Evolutionary conservation across 73 alveolate species (phyloP), one percentile per base, ranked within the genome.

Genomic region (Paramecium sonneborni): DNA sequence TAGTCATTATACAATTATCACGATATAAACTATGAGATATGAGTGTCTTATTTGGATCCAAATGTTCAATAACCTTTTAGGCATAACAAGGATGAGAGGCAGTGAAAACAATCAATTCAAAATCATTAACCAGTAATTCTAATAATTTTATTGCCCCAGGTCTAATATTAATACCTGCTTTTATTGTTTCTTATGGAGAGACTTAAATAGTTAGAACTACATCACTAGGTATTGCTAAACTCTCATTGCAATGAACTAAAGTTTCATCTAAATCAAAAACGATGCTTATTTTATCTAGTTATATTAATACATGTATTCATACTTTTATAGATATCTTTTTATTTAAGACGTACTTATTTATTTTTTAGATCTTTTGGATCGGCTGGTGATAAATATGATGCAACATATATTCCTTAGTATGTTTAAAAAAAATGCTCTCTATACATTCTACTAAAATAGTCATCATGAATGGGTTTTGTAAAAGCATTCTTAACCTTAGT

Each of bases 11-110:
- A 79, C 97, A 95, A 79, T 86, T 57, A 14, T 95, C 95, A 24
- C 97, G 79, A 85, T 86, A 95, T 34, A 95, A 37, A 38, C 96
- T 88, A 39, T 95, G 96, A 34, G 94, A 88, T 26, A 95, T 62
- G 5, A 89, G 43, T 52, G 39, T 87, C 24, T 52, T 43, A 30
- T 93, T 86, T 20, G 96, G 97, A 94, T 95, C 97, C 15, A 95
- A 58, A 69, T 93, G 76, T 35, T 95, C 96, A 11, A 95, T 38
- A n/a, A 95, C 95, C 24, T 76, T 86, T 8, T 93, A 91, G 12
- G 97, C 97, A 92, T 95, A 93, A 34, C 92, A 62, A 39, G 88
- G 89, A 44, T 88, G 95, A 58, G 94, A 74, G 10, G 97, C 97
- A 21, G 97, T 95, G 85, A 95, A 95, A 5, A 95, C 92, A 14